Conservation (phyloP, 2,329 filamentous ascomycete genomes). For the Stemphylium lycopersici region DNA sequence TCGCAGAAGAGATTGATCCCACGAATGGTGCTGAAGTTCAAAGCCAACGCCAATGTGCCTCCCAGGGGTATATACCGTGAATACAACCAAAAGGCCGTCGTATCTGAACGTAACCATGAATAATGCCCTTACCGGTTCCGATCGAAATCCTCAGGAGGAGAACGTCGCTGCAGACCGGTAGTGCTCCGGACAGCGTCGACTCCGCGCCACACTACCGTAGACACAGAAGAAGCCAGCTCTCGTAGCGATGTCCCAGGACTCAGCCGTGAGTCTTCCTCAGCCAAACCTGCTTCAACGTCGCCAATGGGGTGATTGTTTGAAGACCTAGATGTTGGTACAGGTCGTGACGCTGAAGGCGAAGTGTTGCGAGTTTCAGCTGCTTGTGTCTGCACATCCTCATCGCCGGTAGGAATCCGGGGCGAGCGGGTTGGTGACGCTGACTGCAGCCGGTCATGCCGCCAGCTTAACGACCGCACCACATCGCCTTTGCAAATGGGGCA, state of each 20-base stretch:
- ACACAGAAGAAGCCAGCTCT: constrained; percentile 41
- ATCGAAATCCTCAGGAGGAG: constrained; percentile 41
- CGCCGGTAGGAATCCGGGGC: constrained; percentile 33
- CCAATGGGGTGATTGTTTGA: constrained; percentile 17
- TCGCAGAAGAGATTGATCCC: neutral
- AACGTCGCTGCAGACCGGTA: constrained; percentile 37
- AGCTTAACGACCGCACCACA: constrained; percentile 67
- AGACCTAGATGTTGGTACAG: constrained; percentile 47
- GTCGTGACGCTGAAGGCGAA: constrained; percentile 58
- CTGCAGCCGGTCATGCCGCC: constrained; percentile 38
- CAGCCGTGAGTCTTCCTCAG: constrained; percentile 47
- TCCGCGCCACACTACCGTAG: constrained; percentile 45
- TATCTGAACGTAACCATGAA: constrained; percentile 8
- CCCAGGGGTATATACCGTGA: constrained; percentile 25
- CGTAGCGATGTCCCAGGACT: constrained; percentile 33
- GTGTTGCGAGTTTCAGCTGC: constrained; percentile 54
- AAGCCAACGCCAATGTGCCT: constrained; percentile 17
- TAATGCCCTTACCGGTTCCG: constrained; percentile 36
- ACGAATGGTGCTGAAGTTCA: neutral
- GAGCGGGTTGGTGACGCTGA: constrained; percentile 30
- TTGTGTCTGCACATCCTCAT: constrained; percentile 54
- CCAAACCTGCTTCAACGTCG: constrained; percentile 45
- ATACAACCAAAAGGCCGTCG: constrained; percentile 19
- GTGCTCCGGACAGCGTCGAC: constrained; percentile 41
- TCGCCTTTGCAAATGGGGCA: constrained; percentile 99